Conservation (phyloP, 352 stramenopile genomes). For the Globisporangium perplexum region DNA sequence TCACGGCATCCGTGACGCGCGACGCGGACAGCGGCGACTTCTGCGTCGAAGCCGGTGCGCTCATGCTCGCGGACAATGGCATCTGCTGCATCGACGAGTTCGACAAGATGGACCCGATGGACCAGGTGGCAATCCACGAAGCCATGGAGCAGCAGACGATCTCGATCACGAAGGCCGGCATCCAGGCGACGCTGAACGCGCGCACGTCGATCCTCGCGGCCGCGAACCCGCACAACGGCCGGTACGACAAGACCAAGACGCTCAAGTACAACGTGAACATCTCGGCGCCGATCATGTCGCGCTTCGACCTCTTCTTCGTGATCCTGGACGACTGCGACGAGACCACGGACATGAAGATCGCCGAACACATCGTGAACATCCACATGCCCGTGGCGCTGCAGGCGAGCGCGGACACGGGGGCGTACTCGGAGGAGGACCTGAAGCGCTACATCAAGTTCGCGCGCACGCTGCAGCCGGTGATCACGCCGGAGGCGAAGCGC, state of each 20-base stretch:
- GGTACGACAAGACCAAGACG: constrained; percentile 90
- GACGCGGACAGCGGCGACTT: constrained; percentile 93
- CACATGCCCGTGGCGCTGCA: constrained; percentile 81
- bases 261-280: constrained; percentile 90
- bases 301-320: constrained; percentile 99
- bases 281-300: constrained; percentile 95
- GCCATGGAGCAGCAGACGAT: constrained; percentile 99
- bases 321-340: constrained; percentile 97
- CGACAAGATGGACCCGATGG: constrained; percentile 97
- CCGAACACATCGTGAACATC: constrained; percentile 97
- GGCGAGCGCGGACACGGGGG: constrained; percentile 13
- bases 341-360: constrained; percentile 91
- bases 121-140: constrained; percentile 99
- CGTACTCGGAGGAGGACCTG: constrained; percentile 83
- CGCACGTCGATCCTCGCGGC: constrained; percentile 98
- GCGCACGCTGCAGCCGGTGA: constrained; percentile 62
- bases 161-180: constrained; percentile 98
- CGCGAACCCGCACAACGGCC: constrained; percentile 97
- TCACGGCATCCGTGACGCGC: constrained; percentile 96
- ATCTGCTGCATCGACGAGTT: constrained; percentile 99
- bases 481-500: constrained; percentile 70
- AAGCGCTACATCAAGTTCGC: constrained; percentile 95
- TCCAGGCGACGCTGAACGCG: constrained; percentile 99
- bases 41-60: constrained; percentile 89
- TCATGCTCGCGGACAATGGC: constrained; percentile 98